Evolutionary conservation across 1,284 basidiomycete species (phyloP).

Genomic region (Cryptococcus sp.): DNA sequence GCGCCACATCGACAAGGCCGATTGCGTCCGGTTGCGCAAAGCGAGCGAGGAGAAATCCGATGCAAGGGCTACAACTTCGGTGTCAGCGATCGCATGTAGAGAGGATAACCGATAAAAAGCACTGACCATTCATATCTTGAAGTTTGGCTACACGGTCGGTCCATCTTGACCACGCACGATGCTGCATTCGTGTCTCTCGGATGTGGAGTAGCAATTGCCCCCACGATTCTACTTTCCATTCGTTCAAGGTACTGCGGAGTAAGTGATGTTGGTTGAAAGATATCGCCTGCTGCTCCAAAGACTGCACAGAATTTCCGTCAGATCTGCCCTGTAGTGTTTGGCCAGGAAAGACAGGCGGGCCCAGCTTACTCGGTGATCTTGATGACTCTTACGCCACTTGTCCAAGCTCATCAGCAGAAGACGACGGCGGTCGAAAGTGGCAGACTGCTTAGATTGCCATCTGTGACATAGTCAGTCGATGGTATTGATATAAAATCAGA

Average conservation of each 20-base stretch:
- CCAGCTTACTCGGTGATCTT: slow-evolving; percentile 12
- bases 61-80: slow-evolving; percentile 2
- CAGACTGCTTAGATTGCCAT: slow-evolving; percentile 13
- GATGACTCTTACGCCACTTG: slow-evolving; percentile 12
- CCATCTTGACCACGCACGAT: slow-evolving; percentile 9
- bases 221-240: slow-evolving; percentile 17
- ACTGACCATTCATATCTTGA: slow-evolving; percentile 7
- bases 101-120: neutral
- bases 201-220: slow-evolving; percentile 14
- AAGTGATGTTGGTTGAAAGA: slow-evolving; percentile 7
- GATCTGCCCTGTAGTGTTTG: too few relatives aligned
- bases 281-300: slow-evolving; percentile 9
- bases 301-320: neutral
- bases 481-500: too few relatives aligned
- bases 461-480: neutral
- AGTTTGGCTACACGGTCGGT: slow-evolving; percentile 4
- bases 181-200: slow-evolving; percentile 13
- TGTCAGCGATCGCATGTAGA: neutral
- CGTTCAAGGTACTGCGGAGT: slow-evolving; percentile 6
- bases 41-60: slow-evolving; percentile 1
- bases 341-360: neutral
- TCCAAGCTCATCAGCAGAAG: slow-evolving; percentile 12
- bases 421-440: slow-evolving; percentile 12
- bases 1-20: slow-evolving; percentile 34
- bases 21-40: slow-evolving; percentile 5